Conservation (phyloP, 306 rosid genomes). For the Begonia loranthoides region DNA sequence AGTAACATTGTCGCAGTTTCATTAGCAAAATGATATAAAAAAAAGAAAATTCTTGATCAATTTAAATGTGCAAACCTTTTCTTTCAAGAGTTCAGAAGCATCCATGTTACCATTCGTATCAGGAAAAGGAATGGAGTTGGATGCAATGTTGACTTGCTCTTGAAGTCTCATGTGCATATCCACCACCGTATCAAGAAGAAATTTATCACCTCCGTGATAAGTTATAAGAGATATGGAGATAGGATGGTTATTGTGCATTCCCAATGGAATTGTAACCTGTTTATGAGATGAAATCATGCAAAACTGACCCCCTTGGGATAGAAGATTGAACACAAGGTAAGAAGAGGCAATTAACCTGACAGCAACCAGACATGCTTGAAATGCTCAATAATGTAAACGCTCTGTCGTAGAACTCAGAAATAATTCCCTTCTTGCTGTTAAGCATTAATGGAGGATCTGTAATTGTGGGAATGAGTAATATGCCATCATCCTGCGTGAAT, state of each 20-base stretch:
- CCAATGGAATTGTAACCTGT: slow-evolving; percentile 71
- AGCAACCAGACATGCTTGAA: slow-evolving; percentile 35
- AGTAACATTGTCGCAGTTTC: too few relatives aligned
- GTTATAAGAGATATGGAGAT: slow-evolving; percentile 62
- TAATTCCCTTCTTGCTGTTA: slow-evolving; percentile 12
- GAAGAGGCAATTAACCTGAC: slow-evolving; percentile 47
- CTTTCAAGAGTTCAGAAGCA: slow-evolving; percentile 68
- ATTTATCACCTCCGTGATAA: slow-evolving; percentile 63
- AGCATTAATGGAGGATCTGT: slow-evolving; percentile 31
- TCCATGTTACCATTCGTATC: slow-evolving; percentile 52
- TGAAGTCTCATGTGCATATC: slow-evolving; percentile 52
- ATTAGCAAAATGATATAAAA: too few relatives aligned
- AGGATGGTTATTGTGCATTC: slow-evolving; percentile 41
- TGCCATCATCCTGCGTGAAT: slow-evolving; percentile 31
- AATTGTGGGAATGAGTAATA: slow-evolving; percentile 26
- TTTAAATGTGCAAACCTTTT: slow-evolving; percentile 35
- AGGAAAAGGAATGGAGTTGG: slow-evolving; percentile 25
- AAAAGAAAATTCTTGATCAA: too few relatives aligned
- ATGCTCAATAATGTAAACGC: slow-evolving; percentile 26
- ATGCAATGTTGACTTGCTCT: slow-evolving; percentile 38
- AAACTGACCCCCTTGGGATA: slow-evolving; percentile 3
- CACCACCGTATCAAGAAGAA: slow-evolving; percentile 79
- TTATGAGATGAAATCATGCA: slow-evolving; percentile 6
- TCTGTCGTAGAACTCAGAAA: slow-evolving; percentile 23
- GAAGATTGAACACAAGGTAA: slow-evolving; percentile 9